A percentile compares a stretch with the other conserved stretches of the same genome.
These are phyloP conservation scores for Peronospora farinosa DNA, from an alignment of 352 stramenopile species.

Conservation along the genomic window DNA sequence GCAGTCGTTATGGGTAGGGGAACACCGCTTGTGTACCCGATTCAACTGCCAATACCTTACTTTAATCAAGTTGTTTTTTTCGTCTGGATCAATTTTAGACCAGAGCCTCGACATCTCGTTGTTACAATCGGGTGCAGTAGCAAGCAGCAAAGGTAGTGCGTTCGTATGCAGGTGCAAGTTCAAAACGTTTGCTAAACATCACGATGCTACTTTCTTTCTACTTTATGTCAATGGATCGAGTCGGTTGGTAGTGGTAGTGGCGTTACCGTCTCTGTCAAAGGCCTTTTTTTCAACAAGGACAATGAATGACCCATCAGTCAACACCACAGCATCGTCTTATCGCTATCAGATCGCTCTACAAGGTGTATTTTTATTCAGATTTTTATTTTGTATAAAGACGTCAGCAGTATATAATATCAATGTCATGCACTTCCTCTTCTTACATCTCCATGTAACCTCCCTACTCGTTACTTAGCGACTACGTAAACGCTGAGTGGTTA, in stretches of 20 bases:
- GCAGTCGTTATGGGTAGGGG: no score
- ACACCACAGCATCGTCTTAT: slow-evolving; percentile 21
- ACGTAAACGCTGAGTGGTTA: no score
- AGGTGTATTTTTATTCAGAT: no score
- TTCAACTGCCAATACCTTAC: background rate
- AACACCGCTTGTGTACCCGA: background rate
- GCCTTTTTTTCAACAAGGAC: background rate
- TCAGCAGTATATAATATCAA: no score
- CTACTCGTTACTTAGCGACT: no score
- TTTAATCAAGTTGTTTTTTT: background rate
- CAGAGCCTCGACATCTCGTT: background rate
- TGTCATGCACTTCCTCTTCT: no score
- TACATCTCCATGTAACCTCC: no score
- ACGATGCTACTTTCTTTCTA: no score
- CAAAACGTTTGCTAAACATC: no score
- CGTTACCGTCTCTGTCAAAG: background rate
- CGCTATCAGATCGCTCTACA: background rate
- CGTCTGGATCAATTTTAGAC: background rate
- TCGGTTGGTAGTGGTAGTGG: no score
- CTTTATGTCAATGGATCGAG: background rate
- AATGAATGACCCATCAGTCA: slow-evolving; percentile 1
- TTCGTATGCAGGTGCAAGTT: background rate
- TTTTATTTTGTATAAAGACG: no score
- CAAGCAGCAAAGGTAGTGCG: background rate
- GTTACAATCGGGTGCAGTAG: background rate